These are phyloP conservation scores for Xanthoconium separans DNA, from an alignment of 1,284 basidiomycete species.

Conservation along the genomic window DNA sequence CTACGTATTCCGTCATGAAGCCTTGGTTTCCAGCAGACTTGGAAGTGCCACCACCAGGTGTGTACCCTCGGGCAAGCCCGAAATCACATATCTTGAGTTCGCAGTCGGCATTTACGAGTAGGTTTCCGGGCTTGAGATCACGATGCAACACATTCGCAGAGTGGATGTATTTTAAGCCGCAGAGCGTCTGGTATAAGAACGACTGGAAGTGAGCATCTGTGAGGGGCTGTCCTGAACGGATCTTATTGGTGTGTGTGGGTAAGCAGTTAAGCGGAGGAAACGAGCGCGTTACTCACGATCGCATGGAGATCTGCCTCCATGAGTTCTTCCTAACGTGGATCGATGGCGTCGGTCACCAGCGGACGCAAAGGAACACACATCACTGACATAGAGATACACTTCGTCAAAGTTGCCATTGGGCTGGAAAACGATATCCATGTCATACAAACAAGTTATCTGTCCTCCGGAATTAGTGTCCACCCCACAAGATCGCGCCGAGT, in stretches of 20 bases:
- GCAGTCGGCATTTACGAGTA: constrained; percentile 98
- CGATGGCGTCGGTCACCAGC: neutral
- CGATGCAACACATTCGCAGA: constrained; percentile 97
- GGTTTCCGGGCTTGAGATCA: constrained; percentile 95
- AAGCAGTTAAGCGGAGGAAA: neutral
- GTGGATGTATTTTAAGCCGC: constrained; percentile 98
- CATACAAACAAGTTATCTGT: constrained; percentile 89
- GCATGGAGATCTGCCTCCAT: constrained; percentile 99
- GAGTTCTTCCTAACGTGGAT: constrained; percentile 74
- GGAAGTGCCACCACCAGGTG: constrained; percentile 70
- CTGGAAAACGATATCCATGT: constrained; percentile 95
- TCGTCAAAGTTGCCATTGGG: constrained; percentile 90
- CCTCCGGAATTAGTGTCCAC: constrained; percentile 3
- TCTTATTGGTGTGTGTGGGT: constrained; percentile 48
- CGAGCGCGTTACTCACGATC: constrained; percentile 58
- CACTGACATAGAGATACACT: constrained; percentile 86
- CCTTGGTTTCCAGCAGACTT: constrained; percentile 81
- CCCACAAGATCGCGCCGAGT: constrained; percentile 12
- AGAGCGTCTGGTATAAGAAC: constrained; percentile 98
- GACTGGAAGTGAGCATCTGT: constrained; percentile 99
- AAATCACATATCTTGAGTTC: constrained; percentile 99
- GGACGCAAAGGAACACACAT: neutral
- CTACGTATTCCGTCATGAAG: constrained; percentile 99
- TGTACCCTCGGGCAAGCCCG: constrained; percentile 94
- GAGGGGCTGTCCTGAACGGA: constrained; percentile 95